phyloP scores from a whole-genome alignment of 176 grass and related monocot species.

The Bothriochloa decipiens region DNA sequence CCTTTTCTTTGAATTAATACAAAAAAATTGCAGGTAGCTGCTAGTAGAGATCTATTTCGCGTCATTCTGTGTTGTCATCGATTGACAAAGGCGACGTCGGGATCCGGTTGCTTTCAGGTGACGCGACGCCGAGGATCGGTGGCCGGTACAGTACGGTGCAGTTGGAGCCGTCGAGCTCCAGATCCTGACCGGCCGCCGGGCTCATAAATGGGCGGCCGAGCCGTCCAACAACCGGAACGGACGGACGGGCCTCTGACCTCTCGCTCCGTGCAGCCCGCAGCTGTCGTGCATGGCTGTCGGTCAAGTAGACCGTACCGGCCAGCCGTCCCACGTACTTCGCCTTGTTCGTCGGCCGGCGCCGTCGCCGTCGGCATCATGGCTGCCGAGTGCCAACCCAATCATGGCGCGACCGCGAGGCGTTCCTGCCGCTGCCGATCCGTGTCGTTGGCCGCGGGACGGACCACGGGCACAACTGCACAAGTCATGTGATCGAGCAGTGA shows the following conservation, averaged over 20 bases:
- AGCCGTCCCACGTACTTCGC: not conserved
- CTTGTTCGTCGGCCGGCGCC: not conserved
- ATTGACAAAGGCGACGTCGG: too few species aligned
- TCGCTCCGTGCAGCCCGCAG: not conserved
- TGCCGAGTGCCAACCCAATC: constrained; percentile 5
- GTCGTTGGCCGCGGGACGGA: not conserved
- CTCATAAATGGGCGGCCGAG: constrained; percentile 5
- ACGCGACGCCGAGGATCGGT: not conserved
- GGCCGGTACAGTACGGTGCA: not conserved
- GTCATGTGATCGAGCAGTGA: too few species aligned
- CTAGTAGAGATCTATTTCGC: not conserved
- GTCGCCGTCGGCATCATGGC: constrained; percentile 15
- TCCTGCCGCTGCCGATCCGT: constrained; percentile 2
- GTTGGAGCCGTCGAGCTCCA: not conserved
- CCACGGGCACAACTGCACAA: too few species aligned
- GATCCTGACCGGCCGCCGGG: not conserved
- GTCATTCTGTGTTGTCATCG: not conserved
- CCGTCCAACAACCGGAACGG: constrained; percentile 7
- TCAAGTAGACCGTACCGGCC: not conserved
- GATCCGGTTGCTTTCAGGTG: not conserved
- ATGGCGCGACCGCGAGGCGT: not conserved
- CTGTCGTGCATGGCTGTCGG: not conserved
- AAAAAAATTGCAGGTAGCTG: not conserved
- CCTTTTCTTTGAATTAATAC: not conserved
- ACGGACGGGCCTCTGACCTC: not conserved